These are phyloP conservation scores for Thinopyrum elongatum DNA, from an alignment of 176 grass and related monocot genomes.

Conservation along the genomic window DNA sequence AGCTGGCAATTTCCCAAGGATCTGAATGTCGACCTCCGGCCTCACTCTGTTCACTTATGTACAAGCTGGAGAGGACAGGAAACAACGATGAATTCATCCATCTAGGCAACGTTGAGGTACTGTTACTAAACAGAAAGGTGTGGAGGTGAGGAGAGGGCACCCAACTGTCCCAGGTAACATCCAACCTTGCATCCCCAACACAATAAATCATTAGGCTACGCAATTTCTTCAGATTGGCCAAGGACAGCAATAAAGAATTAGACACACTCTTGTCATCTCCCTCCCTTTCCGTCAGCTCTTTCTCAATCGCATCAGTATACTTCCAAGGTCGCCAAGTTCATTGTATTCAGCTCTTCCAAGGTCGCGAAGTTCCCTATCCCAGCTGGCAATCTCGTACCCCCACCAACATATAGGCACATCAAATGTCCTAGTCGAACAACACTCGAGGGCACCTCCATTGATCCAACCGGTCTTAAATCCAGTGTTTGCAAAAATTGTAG, in stretches of 20 bases:
- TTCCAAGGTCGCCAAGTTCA: too few species aligned
- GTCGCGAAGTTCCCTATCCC: neutral
- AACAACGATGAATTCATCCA: neutral
- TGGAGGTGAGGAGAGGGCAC: neutral
- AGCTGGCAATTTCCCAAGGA: neutral
- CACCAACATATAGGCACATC: accelerated
- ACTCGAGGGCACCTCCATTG: neutral
- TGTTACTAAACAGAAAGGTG: accelerated
- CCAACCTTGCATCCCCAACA: too few species aligned
- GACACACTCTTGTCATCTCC: neutral
- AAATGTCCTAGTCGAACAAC: neutral
- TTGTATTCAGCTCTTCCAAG: neutral
- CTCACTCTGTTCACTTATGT: accelerated
- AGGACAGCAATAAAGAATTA: too few species aligned
- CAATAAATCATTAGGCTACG: accelerated
- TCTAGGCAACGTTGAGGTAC: neutral
- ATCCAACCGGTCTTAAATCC: neutral
- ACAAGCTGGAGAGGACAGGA: neutral
- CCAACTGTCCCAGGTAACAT: neutral
- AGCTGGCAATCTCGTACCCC: accelerated
- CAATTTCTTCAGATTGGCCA: neutral
- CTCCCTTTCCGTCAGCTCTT: neutral
- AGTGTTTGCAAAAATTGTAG: too few species aligned
- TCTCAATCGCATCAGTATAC: too few species aligned
- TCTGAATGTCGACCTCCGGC: neutral